Conservation (phyloP, 345 rosid species). For the Reutealis trisperma region DNA sequence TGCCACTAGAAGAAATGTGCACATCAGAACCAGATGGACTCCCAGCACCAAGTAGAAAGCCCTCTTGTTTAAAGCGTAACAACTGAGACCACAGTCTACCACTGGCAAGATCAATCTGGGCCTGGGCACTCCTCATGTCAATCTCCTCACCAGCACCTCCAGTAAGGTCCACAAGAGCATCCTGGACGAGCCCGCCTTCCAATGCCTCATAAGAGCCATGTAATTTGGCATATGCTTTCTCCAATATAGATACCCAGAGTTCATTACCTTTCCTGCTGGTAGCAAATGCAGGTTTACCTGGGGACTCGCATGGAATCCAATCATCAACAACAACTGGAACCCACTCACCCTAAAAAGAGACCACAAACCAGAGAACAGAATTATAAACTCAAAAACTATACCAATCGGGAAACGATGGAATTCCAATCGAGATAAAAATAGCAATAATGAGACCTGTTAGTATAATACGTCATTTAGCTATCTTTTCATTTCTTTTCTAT, state of each 20-base stretch:
- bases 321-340: constrained; percentile 99
- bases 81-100: constrained; percentile 99
- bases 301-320: constrained; percentile 98
- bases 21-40: constrained; percentile 99
- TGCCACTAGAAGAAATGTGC: constrained; percentile 97
- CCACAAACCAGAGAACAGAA: constrained; percentile 12
- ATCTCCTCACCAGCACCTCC: constrained; percentile 99
- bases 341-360: constrained; percentile 88
- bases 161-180: constrained; percentile 99
- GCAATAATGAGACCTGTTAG: neutral
- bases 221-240: constrained; percentile 97
- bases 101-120: constrained; percentile 99
- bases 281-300: constrained; percentile 97
- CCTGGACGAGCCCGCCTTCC: constrained; percentile 99
- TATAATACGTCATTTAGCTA: neutral
- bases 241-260: constrained; percentile 95
- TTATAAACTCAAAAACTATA: constrained; percentile 4
- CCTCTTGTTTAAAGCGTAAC: constrained; percentile 96
- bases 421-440: neutral
- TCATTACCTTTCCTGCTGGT: constrained; percentile 91
- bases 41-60: constrained; percentile 99
- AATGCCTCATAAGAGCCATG: constrained; percentile 99
- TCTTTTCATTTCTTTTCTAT: neutral
- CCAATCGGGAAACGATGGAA: neutral
- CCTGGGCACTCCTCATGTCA: constrained; percentile 98